These are phyloP conservation scores for Cryptococcus hybrid DNA, from an alignment of 1,284 basidiomycete genomes.

Conservation along the genomic window DNA sequence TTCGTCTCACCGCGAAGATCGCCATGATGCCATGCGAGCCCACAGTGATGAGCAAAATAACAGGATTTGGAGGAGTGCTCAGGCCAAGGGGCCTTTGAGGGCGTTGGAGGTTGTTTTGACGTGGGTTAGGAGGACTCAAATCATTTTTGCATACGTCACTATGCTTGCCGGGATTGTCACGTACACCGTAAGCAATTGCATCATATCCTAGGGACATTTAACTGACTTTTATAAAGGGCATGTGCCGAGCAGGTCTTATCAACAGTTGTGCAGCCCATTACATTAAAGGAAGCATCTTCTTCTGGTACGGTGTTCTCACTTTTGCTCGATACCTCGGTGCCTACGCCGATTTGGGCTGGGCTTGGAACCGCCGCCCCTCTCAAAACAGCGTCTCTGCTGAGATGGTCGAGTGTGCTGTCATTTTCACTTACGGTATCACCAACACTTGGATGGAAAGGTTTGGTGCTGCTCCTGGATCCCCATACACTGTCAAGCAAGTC, in stretches of 20 bases:
- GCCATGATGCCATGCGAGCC: conserved; percentile 4
- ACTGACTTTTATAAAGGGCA: conserved; percentile 19
- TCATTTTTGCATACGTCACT: conserved; percentile 40
- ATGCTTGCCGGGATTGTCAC: conserved; percentile 31
- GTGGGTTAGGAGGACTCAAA: conserved; percentile 35
- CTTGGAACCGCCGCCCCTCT: conserved; percentile 69
- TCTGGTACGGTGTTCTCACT: conserved; percentile 82
- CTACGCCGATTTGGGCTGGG: conserved; percentile 86
- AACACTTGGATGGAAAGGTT: conserved; percentile 98
- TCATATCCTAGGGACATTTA: background rate
- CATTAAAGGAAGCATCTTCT: conserved; percentile 91
- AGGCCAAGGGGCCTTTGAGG: conserved; percentile 11
- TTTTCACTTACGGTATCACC: conserved; percentile 84
- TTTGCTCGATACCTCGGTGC: conserved; percentile 91
- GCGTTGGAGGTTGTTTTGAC: conserved; percentile 28
- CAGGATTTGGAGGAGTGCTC: conserved; percentile 5
- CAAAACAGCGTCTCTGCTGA: conserved; percentile 64
- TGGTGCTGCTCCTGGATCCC: conserved; percentile 73
- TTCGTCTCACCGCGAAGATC: conserved; percentile 4
- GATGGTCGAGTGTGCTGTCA: conserved; percentile 80
- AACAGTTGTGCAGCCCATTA: conserved; percentile 89
- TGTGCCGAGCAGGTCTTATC: conserved; percentile 56
- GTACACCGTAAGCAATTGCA: conserved; percentile 29
- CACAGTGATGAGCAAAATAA: background rate
- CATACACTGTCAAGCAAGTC: conserved; percentile 87